Base-by-base conservation (phyloP, 163 green algal genomes). In the Prototheca wickerhamii region DNA sequence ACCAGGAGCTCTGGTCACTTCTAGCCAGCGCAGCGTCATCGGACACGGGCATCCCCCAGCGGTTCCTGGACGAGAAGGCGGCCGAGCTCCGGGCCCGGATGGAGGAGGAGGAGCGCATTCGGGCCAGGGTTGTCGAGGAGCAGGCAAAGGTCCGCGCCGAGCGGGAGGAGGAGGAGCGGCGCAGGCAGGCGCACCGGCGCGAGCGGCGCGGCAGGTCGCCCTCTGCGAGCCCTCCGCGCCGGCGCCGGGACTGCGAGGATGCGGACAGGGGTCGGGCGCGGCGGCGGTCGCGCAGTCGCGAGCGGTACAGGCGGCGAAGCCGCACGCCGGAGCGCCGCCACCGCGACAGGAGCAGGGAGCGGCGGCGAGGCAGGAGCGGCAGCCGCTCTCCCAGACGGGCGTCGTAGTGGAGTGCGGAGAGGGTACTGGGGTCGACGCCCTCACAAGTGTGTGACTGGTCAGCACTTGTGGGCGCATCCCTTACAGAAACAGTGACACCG, bases 1-100 rank as follows among this genome's bases (percentile, higher is more conserved):
- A 51, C 46, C 76, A 89, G 80, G 92, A 98, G 86, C 82, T 98
- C 44, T 98, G 92, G 92, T 58, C 54, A 6, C 81, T 97, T 71
- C 82, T 98, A 64, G 61, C 82, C 29, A 90, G 76, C 60, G 92
- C 92, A 30, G 77, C 83, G 64, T 59, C 75, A 31, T 93, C 83
- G 35, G 56, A 69, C 30, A 89, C 67, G 34, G 88, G 89, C 61
- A 89, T 98, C 28, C 92, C 92, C 2, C 83, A 95, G 75, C 58
- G 85, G 64, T 91, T 97, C 62, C 69, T 98, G 60, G 90, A 96
- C n/a, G 86, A 84, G 21, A 88, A 95, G 76, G 84, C 77, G 37
- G 84, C 85, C 54, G 83, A 95, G 76, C 62, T 89, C 10, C 70
- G 64, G 10, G 64, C 68, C 55, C 73, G 71, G 40, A 80, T 85